Base-by-base conservation (phyloP, 495 filamentous ascomycete species). In the Penicillium coffeae region DNA sequence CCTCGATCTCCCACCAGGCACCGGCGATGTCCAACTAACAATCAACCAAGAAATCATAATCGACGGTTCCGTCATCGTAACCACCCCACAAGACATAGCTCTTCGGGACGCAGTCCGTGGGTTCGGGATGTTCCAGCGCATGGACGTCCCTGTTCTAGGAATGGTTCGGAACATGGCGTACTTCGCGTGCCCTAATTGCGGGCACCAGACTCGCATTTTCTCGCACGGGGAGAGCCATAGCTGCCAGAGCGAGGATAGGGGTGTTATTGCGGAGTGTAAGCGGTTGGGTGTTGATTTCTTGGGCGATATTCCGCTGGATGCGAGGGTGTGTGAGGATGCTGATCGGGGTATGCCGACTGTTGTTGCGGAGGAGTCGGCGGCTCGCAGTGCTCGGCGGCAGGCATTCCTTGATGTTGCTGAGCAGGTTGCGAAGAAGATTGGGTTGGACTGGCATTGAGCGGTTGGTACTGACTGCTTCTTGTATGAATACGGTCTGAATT, bases 161-260 rank as follows among this genome's bases (percentile, higher is more conserved):
- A 85, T 97, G 76, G 85, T 97, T 40, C 86, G 92, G 60, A 99
- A 99, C 55, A 99, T 99, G 93, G 85, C 83, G 2, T 75, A 86
- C 19, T 96, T 95, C 56, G 74, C 68, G 1, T 97, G 93, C 55
- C 89, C 91, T 0, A 72, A 83, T 42, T 98, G 93, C 52, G 72
- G 75, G 4, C 74, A 78, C 3, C 71, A 80, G 34, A 91, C 88
- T n/a, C 77, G 80, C 33, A 87, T 98, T 16, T 97, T 97, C 64
- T 72, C 73, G 2, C 72, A 78, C 47, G 69, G 69, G 2, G 60
- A 65, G 42, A 45, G 40, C 1, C 43, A 63, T 35, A 68, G 70
- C 40, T 65, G 68, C 3, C 51, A 53, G 35, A 69, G 63, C 9
- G 77, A 79, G 35, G 71, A 70, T 3, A 74, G 76, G 19, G 68